Conservation (phyloP, 176 grass and related monocot genomes). For the Raddia distichophylla region DNA sequence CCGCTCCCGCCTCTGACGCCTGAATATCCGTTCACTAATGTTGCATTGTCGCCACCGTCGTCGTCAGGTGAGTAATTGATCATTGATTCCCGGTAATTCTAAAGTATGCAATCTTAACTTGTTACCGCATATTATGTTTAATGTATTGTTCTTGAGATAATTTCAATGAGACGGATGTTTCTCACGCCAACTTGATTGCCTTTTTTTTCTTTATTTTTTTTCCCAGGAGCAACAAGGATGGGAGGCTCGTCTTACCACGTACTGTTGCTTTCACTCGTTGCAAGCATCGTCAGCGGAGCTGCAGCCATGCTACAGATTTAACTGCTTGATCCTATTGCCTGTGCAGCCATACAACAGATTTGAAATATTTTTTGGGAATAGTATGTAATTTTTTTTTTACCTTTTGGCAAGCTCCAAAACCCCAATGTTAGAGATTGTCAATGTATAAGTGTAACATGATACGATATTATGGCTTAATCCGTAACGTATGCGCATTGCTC, state of each 20-base stretch:
- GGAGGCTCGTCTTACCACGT: neutral
- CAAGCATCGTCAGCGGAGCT: neutral
- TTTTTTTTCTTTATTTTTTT: neutral
- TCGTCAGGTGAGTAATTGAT: constrained; percentile 29
- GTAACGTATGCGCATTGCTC: neutral
- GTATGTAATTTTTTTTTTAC: neutral
- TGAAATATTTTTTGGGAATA: neutral
- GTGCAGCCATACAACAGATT: neutral
- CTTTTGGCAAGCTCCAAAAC: neutral
- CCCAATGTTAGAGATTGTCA: neutral
- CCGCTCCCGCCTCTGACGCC: constrained; percentile 50
- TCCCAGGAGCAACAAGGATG: constrained; percentile 6
- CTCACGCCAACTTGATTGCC: neutral
- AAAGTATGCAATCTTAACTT: neutral
- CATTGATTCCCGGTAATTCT: neutral
- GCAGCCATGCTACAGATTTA: neutral
- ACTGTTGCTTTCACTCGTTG: neutral
- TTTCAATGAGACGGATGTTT: neutral
- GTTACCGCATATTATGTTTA: neutral
- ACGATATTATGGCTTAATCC: neutral
- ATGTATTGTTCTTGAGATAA: neutral
- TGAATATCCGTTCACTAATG: constrained; percentile 37
- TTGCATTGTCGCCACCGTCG: neutral
- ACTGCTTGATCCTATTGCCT: neutral
- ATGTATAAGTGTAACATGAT: neutral